phyloP scores from a whole-genome alignment of 192 early-diverging fungal genomes.

The Linnemannia schmuckeri region DNA sequence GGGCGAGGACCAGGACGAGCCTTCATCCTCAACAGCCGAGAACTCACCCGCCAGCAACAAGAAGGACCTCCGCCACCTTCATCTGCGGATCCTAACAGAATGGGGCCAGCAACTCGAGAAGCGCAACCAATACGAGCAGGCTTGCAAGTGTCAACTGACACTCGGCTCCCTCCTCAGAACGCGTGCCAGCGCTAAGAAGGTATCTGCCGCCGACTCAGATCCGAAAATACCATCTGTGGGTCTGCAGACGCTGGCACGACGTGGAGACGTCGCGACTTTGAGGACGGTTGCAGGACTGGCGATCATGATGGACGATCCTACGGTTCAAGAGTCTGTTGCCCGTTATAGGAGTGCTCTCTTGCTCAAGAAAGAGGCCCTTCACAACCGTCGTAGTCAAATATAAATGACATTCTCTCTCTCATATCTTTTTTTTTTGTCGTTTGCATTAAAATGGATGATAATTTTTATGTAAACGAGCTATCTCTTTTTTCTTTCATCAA shows the following conservation, averaged over 20 bases:
- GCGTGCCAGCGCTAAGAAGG: not conserved
- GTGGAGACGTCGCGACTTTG: slow-evolving; percentile 30
- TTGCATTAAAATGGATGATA: not conserved
- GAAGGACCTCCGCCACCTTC: slow-evolving; percentile 8
- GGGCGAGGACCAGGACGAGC: not conserved
- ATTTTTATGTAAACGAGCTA: not conserved
- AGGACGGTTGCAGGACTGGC: slow-evolving; percentile 44
- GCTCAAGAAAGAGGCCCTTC: slow-evolving; percentile 10
- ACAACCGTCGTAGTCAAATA: slow-evolving; percentile 8
- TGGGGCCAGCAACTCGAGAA: slow-evolving; percentile 44
- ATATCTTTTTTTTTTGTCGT: not conserved
- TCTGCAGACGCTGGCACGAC: slow-evolving; percentile 36
- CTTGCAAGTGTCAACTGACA: slow-evolving; percentile 50
- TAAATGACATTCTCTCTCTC: not conserved
- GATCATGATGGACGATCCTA: slow-evolving; percentile 38
- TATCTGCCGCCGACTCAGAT: not conserved
- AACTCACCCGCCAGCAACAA: too few species aligned
- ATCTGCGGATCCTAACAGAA: slow-evolving; percentile 37
- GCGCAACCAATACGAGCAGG: slow-evolving; percentile 27
- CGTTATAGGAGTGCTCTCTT: slow-evolving; percentile 7
- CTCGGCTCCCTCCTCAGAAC: slow-evolving; percentile 2
- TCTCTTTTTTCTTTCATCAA: not conserved
- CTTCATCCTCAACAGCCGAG: not conserved
- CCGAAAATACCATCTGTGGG: slow-evolving; percentile 15
- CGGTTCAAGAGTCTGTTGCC: slow-evolving; percentile 16